Base-by-base conservation (phyloP, 1,284 basidiomycete species). In the Naganishia cerealis region DNA sequence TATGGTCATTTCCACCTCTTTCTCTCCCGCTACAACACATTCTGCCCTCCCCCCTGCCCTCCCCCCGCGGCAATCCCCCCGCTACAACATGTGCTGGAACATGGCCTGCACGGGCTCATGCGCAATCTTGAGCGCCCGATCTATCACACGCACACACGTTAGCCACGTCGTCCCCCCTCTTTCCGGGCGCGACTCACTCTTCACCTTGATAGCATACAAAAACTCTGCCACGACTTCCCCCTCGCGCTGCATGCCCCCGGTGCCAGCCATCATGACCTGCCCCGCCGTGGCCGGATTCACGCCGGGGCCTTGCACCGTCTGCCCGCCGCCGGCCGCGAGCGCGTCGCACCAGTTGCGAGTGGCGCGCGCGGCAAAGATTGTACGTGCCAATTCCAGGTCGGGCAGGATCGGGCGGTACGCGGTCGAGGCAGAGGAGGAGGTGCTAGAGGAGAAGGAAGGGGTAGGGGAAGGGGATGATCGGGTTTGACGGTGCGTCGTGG, bases 241-340 rank as follows among this genome's bases (percentile, higher is more conserved):
- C 46, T 69, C 67, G n/a, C 67, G 61, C 53, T 65, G 63, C 67
- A 69, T 69, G n/a, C 67, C 67, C 7, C 67, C 67, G 3, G 67
- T 69, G 6, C 62, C 67, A 38, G 62, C 67, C 67, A 69, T 69
- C 67, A 69, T 69, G 3, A 69, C 67, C 63, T 69, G 67, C 48
- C 67, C 67, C n/a, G 67, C 67, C 13, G 57, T 59, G 15, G 67
- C 67, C 33, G 67, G 67, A 36, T 69, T 69, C 26, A 69, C 67
- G 4, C 67, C 67, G 24, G 67, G 67, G 1, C 67, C 67, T 21
- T 69, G 67, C 10, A 69, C 67, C 2, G 67, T 69, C 43, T 63
- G 61, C 5, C 67, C 67, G 8, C 67, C 67, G 13, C 67, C 67
- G 18, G 67, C 62, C n/a, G 67, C 67, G 18, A 69, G 53, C 3